Percentiles rank a stretch among this genome's conserved stretches.
These are phyloP conservation scores for Rubroboletus satanas DNA, from an alignment of 768 basidiomycete genomes.

Conservation along the genomic window DNA sequence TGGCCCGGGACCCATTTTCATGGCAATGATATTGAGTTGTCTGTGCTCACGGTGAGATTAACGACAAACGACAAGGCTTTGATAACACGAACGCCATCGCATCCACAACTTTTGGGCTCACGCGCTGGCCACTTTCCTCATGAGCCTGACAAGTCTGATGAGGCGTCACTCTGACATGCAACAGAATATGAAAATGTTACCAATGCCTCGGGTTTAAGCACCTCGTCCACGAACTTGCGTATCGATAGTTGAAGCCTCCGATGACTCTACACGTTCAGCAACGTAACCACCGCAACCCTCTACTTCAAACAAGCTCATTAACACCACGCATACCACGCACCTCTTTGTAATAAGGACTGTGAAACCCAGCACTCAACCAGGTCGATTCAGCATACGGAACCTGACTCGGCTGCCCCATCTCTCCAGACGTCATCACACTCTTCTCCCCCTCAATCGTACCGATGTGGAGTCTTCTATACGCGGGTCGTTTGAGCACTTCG, in stretches of 20 bases:
- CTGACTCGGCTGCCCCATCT: conserved; percentile 51
- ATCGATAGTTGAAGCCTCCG: conserved; percentile 8
- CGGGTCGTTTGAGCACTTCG: conserved; percentile 63
- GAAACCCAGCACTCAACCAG: conserved; percentile 63
- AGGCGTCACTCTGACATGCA: conserved; percentile 2
- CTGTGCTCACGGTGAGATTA: conserved; percentile 14
- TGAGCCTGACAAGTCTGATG: conserved; percentile 30
- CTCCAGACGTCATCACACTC: conserved; percentile 43
- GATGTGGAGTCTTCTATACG: background rate
- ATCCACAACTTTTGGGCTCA: conserved; percentile 46
- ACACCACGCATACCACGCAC: conserved; percentile 27
- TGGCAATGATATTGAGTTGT: conserved; percentile 41
- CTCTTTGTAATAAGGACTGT: conserved; percentile 74
- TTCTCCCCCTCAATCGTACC: conserved; percentile 60
- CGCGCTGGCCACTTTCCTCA: conserved; percentile 56
- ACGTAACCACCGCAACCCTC: background rate
- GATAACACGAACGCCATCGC: conserved; percentile 44
- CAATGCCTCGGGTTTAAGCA: conserved; percentile 45
- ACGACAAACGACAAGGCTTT: background rate
- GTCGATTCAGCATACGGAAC: conserved; percentile 82
- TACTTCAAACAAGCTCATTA: background rate
- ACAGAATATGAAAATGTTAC: conserved; percentile 5
- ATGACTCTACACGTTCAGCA: conserved; percentile 34
- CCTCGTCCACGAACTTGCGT: conserved; percentile 61
- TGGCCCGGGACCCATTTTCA: conserved; percentile 66